These are phyloP conservation scores for Hippophae rhamnoides DNA, from an alignment of 306 rosid genomes.

Conservation along the genomic window DNA sequence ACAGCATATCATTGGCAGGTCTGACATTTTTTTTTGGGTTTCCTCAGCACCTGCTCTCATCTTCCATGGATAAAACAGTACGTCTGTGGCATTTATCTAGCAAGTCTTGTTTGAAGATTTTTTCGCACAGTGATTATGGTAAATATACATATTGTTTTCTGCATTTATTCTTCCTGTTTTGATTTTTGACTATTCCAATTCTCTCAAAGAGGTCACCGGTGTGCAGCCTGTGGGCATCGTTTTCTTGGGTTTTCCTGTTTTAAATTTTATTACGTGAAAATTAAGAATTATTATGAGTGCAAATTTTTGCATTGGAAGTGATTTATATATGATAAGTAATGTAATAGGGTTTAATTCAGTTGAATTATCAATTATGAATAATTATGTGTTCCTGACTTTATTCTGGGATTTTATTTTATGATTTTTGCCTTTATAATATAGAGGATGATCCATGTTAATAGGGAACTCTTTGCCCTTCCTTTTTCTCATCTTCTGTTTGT, in stretches of 20 bases:
- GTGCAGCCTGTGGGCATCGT: not conserved
- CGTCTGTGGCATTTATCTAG: slow-evolving; percentile 88
- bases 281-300: too few species aligned
- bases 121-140: slow-evolving; percentile 95
- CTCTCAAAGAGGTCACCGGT: slow-evolving; percentile 5
- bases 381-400: too few species aligned
- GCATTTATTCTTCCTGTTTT: slow-evolving; percentile 8
- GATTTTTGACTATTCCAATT: not conserved
- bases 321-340: too few species aligned
- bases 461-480: not conserved
- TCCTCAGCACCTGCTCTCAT: slow-evolving; percentile 87
- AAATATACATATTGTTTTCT: slow-evolving; percentile 23
- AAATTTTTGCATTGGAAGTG: too few species aligned
- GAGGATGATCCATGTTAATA: not conserved
- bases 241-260: slow-evolving; percentile 6
- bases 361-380: too few species aligned
- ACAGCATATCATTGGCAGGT: not conserved
- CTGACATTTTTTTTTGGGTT: slow-evolving; percentile 6
- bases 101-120: slow-evolving; percentile 73
- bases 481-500: too few species aligned
- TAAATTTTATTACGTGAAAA: too few species aligned
- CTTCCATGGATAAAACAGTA: slow-evolving; percentile 99
- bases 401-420: too few species aligned
- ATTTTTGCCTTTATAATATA: not conserved
- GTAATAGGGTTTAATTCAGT: too few species aligned